Evolutionary conservation across 495 filamentous ascomycete species (phyloP).

Genomic region (Podospora tetraspora): DNA sequence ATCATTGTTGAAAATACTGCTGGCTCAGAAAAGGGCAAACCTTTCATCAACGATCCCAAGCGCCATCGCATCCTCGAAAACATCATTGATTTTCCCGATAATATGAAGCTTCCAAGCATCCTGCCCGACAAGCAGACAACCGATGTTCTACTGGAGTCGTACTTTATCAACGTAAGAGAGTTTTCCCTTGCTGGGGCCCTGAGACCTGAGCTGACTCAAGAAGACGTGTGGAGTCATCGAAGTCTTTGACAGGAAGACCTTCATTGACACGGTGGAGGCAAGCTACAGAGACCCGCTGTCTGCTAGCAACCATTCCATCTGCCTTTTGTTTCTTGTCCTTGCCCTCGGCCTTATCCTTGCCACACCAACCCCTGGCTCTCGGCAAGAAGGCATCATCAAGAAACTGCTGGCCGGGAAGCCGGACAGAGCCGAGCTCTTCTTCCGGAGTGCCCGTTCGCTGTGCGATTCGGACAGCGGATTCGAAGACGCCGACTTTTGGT

Average conservation of each 20-base stretch:
- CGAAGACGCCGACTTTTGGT: constrained; percentile 60
- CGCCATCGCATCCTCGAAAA: constrained; percentile 65
- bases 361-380: constrained; percentile 44
- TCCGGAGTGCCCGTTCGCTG: constrained; percentile 51
- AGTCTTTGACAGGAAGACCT: constrained; percentile 47
- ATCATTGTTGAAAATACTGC: constrained; percentile 65
- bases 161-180: constrained; percentile 53
- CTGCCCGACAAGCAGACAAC: constrained; percentile 53
- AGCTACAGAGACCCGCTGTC: constrained; percentile 51
- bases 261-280: constrained; percentile 44
- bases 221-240: constrained; percentile 55
- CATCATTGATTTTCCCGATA: constrained; percentile 43
- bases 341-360: constrained; percentile 56
- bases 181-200: constrained; percentile 3
- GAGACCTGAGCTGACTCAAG: constrained; percentile 12
- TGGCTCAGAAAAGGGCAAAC: constrained; percentile 47
- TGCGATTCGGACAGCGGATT: constrained; percentile 51
- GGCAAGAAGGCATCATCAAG: constrained; percentile 47
- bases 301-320: constrained; percentile 46
- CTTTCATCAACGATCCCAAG: constrained; percentile 64
- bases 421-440: constrained; percentile 56
- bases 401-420: constrained; percentile 40
- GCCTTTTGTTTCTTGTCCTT: constrained; percentile 52
- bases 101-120: constrained; percentile 41
- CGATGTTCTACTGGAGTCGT: constrained; percentile 50